Percentiles rank a stretch among this genome's conserved stretches.
These are phyloP conservation scores for Tylopilus sp. DNA, from an alignment of 1,284 basidiomycete genomes.

Conservation along the genomic window DNA sequence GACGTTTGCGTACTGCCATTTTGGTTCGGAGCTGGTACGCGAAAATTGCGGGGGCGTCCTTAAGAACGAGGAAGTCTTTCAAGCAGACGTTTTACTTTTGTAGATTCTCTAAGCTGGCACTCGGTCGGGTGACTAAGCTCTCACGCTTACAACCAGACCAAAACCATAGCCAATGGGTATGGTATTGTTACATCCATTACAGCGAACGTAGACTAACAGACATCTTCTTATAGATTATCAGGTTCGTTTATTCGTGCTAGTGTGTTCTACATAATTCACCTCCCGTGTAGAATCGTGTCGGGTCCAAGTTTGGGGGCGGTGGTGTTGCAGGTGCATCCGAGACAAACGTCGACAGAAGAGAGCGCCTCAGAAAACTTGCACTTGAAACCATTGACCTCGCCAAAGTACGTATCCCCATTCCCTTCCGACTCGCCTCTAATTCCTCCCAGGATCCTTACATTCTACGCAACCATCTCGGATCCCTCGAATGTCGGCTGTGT, in stretches of 20 bases:
- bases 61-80: not conserved
- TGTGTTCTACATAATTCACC: conserved; percentile 1
- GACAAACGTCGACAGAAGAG: conserved; percentile 94
- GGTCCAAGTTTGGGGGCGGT: conserved; percentile 95
- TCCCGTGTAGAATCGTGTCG: conserved; percentile 85
- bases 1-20: conserved; percentile 69
- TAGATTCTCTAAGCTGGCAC: no score
- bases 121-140: conserved; percentile 23
- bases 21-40: not conserved
- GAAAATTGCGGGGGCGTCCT: not conserved
- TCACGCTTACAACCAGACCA: not conserved
- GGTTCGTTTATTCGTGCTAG: conserved; percentile 38
- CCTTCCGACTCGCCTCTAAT: conserved; percentile 9
- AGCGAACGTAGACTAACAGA: conserved; percentile 15
- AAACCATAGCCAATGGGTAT: conserved; percentile 34
- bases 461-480: conserved; percentile 97
- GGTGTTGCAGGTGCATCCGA: conserved; percentile 95
- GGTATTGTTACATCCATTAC: conserved; percentile 1
- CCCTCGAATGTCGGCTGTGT: conserved; percentile 98
- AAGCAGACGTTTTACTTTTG: not conserved
- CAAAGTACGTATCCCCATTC: conserved; percentile 65
- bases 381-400: conserved; percentile 97
- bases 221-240: conserved; percentile 53
- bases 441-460: conserved; percentile 93
- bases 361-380: conserved; percentile 95